These are phyloP conservation scores for Mycena olivaceomarginata DNA, from an alignment of 768 basidiomycete species.

Conservation along the genomic window DNA sequence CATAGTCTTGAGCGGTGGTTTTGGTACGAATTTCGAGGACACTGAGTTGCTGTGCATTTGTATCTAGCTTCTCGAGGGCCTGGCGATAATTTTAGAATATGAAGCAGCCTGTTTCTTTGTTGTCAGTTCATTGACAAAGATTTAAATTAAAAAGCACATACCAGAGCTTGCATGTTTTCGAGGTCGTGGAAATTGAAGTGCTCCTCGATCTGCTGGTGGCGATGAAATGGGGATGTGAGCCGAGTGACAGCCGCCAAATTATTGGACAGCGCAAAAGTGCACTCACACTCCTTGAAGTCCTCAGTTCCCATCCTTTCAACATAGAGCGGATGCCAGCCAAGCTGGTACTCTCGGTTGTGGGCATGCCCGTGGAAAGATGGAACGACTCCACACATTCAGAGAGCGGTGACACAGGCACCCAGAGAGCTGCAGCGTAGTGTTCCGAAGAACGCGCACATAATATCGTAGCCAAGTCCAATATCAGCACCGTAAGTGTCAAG, in stretches of 20 bases:
- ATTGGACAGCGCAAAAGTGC: conserved; percentile 53
- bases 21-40: background rate
- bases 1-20: conserved; percentile 9
- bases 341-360: conserved; percentile 52
- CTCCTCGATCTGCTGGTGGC: conserved; percentile 47
- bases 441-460: conserved; percentile 51
- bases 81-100: conserved; percentile 5
- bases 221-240: conserved; percentile 46
- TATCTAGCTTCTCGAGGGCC: background rate
- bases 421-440: conserved; percentile 47
- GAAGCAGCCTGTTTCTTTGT: background rate
- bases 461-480: conserved; percentile 50
- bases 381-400: conserved; percentile 39
- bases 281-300: conserved; percentile 55
- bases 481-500: conserved; percentile 37
- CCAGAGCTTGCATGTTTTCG: conserved; percentile 47
- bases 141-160: background rate
- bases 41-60: background rate
- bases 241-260: conserved; percentile 47
- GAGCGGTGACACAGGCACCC: conserved; percentile 26
- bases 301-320: conserved; percentile 52
- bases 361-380: conserved; percentile 52
- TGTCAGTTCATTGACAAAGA: too few species aligned
- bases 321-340: conserved; percentile 47
- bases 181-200: conserved; percentile 45